Base-by-base conservation (phyloP, 305 asterid genomes). In the Monarda citriodora region DNA sequence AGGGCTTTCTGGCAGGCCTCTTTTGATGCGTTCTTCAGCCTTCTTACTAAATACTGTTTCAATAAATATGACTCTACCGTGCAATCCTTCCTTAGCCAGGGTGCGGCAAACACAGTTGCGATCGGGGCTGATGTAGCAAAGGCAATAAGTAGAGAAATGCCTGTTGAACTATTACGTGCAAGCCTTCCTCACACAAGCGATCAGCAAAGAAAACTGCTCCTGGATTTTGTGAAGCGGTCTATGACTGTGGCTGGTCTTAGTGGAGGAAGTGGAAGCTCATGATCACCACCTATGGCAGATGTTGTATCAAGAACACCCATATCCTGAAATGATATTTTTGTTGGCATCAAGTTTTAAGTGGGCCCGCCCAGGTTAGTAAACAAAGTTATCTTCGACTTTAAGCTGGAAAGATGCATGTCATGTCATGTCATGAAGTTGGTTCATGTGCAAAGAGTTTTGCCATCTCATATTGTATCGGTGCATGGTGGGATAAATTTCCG, bases 1-100 rank as follows among this genome's bases (percentile, higher is more conserved):
- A 73, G 86, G 62, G 70, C 74, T 26, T 82, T 84, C 68, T 87
- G 95, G 95, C 95, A 87, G 82, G 95, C 84, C 22, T 84, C 93
- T 8, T 87, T 87, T 54, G 89, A 87, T 73, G 89, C 88, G 3
- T 87, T 87, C 67, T 87, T 87, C 55, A 77, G 71, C 20, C 77
- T 84, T 40, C 89, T 87, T 22, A 77, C 82, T 5, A 82, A 78
- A 70, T 79, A 87, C 77, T 87, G 92, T 72, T 84, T 84, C 47
- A 84, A 67, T 57, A 87, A 84, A 70, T 87, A 87, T 13, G 95
- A 87, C 71, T 71, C 78, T 13, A 76, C 75, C 17, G 78, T 79
- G 54, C 89, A 81, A 65, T 79, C 81, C 59, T 72, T 74, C 72
- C 61, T 77, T 26, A 45, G 69, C 56, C 85, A 79, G 70, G 81